Base-by-base conservation (phyloP, 225 moss, liverwort and hornwort genomes). In the Sphagnum tenellum region DNA sequence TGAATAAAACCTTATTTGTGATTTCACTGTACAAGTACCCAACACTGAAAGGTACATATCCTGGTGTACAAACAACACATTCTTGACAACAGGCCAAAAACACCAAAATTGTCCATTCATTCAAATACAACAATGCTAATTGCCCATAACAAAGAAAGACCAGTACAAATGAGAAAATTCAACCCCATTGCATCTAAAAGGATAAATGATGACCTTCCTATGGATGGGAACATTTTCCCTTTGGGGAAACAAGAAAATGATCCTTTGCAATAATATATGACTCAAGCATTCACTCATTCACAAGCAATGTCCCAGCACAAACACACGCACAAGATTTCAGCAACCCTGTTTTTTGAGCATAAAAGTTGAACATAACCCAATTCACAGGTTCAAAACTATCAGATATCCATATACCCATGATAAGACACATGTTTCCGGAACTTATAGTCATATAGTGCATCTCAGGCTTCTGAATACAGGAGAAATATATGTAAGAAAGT, bases 181-280 rank as follows among this genome's bases (percentile, higher is more conserved):
- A 29, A 29, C 1, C 1, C 29, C 29, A 29, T 29, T 29, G 29
- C 29, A 3, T 49, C 6, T 5, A 48, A 64, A 8, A 45, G 8
- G 29, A 8, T 7, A 10, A 49, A 52, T 1, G 56, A 13, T 9
- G 10, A 85, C 85, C 85, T 82, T 79, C 85, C 82, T 71, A 61
- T 69, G 7, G 85, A 81, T 12, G 85, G 85, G 4, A 82, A 86
- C 82, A 86, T 82, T 77, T 82, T 86, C 0, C 82, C 82, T 60
- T 75, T 74, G 9, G 29, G 29, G 82, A 76, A 59, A 77, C 74
- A 47, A 82, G 63, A 66, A 86, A 86, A 54, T 71, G 78, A 59
- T 86, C 85, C 62, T 82, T 82, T 46, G 85, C 85, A 67, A 86
- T 86, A 3, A 86, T 77, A 4, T 86, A 86, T 5, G 85, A 82